A percentile compares a stretch with the other conserved stretches of the same genome.
Conservation (phyloP, 352 stramenopile species). For the Pythium folliculosum region DNA sequence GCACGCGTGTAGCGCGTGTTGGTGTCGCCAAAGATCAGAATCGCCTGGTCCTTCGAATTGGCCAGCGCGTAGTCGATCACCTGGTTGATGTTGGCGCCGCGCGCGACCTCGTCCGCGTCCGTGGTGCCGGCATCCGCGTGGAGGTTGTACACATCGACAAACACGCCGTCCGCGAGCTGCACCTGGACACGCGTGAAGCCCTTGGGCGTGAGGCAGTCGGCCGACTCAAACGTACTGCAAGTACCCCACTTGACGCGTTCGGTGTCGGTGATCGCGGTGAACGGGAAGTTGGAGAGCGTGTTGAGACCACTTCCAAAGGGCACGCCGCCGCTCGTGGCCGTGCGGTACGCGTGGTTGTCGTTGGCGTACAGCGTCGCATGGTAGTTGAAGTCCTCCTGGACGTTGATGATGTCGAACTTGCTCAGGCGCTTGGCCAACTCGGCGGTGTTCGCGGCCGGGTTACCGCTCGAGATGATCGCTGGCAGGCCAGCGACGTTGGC, state of each 20-base stretch:
- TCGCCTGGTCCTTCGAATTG: conserved; percentile 45
- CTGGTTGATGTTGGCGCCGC: conserved; percentile 47
- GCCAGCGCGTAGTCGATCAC: conserved; percentile 44
- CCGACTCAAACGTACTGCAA: conserved; percentile 46
- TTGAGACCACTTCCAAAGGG: conserved; percentile 52
- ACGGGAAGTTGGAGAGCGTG: conserved; percentile 44
- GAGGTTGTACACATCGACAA: conserved; percentile 57
- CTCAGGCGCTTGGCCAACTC: conserved; percentile 48
- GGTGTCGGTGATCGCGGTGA: conserved; percentile 39
- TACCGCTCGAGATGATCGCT: conserved; percentile 45
- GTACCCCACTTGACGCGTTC: conserved; percentile 47
- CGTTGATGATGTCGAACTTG: conserved; percentile 29
- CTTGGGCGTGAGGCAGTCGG: conserved; percentile 62
- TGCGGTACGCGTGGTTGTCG: conserved; percentile 44
- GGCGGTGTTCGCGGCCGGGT: conserved; percentile 41
- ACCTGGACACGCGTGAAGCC: conserved; percentile 50
- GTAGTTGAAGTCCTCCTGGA: conserved; percentile 30
- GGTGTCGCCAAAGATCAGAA: conserved; percentile 62
- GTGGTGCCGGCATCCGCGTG: conserved; percentile 44
- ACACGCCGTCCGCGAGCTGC: conserved; percentile 43
- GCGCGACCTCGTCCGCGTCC: conserved; percentile 36
- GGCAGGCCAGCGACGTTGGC: conserved; percentile 51
- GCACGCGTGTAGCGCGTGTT: conserved; percentile 56
- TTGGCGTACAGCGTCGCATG: conserved; percentile 37
- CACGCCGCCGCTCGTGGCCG: conserved; percentile 35